These are phyloP conservation scores for Tricholoma terreum DNA, from an alignment of 768 basidiomycete species.

Conservation along the genomic window DNA sequence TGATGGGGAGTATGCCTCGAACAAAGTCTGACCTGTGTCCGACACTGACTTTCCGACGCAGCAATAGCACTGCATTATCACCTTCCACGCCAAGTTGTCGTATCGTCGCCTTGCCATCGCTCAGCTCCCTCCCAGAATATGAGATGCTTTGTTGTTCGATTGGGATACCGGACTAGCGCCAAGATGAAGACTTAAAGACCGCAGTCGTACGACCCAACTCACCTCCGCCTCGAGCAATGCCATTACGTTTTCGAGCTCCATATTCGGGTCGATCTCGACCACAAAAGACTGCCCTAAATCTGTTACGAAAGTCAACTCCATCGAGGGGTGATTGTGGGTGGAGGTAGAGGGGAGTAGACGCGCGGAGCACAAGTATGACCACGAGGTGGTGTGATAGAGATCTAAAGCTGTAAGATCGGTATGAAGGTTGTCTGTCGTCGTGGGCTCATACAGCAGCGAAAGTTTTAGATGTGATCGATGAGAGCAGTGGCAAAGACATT, in stretches of 20 bases:
- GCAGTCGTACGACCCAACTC: constrained; percentile 25
- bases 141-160: constrained; percentile 70
- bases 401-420: background rate
- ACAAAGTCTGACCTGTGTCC: constrained; percentile 37
- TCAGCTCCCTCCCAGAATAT: constrained; percentile 63
- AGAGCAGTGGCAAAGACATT: too few species aligned
- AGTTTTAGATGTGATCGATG: background rate
- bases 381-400: constrained; percentile 1
- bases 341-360: background rate
- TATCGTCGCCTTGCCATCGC: constrained; percentile 66
- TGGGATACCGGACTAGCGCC: constrained; percentile 68
- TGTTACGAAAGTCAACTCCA: constrained; percentile 72
- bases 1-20: background rate
- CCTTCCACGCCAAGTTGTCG: constrained; percentile 55
- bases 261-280: constrained; percentile 84
- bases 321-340: constrained; percentile 24
- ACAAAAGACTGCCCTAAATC: constrained; percentile 61
- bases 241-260: constrained; percentile 92
- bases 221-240: constrained; percentile 96
- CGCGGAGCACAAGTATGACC: background rate
- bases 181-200: background rate
- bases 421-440: background rate
- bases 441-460: background rate
- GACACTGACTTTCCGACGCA: constrained; percentile 57
- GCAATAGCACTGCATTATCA: constrained; percentile 60